These are phyloP conservation scores for Eutrema yunnanense DNA, from an alignment of 345 rosid genomes.

Conservation along the genomic window DNA sequence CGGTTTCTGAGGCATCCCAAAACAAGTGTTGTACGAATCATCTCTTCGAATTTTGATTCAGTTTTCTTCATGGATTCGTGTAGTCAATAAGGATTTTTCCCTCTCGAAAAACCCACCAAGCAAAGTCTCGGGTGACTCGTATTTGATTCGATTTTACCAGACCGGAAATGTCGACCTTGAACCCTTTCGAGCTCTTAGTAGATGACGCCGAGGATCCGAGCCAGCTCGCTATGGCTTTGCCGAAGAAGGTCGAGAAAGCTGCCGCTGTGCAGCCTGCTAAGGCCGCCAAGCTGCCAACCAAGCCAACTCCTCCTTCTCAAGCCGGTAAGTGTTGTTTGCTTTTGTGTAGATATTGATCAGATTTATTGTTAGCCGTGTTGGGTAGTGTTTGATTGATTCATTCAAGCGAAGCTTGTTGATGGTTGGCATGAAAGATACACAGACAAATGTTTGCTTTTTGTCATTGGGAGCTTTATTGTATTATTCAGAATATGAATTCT, in stretches of 20 bases:
- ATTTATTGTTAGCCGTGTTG: not conserved
- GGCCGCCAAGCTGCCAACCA: slow-evolving; percentile 63
- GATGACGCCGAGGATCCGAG: slow-evolving; percentile 69
- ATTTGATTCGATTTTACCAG: not conserved
- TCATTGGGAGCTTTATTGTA: not conserved
- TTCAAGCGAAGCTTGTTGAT: not conserved
- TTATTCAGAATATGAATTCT: too few relatives aligned
- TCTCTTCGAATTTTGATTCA: not conserved
- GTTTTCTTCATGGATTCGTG: slow-evolving; percentile 11
- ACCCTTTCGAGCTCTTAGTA: slow-evolving; percentile 78
- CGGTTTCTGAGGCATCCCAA: not conserved
- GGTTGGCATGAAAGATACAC: not conserved
- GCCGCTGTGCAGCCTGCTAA: slow-evolving; percentile 35
- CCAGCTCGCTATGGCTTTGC: slow-evolving; percentile 47
- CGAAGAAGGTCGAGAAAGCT: slow-evolving; percentile 34
- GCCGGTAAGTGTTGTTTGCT: slow-evolving; percentile 44
- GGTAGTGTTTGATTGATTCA: not conserved
- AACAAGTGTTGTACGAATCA: not conserved
- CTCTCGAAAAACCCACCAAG: not conserved
- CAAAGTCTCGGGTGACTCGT: not conserved
- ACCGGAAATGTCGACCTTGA: slow-evolving; percentile 59
- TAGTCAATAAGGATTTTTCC: slow-evolving; percentile 2
- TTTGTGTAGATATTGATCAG: not conserved
- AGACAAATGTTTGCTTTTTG: not conserved
- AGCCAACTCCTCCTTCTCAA: slow-evolving; percentile 70